Percentiles rank a stretch among this genome's conserved stretches.
These are phyloP conservation scores for Aechmea fasciata DNA, from an alignment of 176 grass and related monocot species.

Conservation along the genomic window DNA sequence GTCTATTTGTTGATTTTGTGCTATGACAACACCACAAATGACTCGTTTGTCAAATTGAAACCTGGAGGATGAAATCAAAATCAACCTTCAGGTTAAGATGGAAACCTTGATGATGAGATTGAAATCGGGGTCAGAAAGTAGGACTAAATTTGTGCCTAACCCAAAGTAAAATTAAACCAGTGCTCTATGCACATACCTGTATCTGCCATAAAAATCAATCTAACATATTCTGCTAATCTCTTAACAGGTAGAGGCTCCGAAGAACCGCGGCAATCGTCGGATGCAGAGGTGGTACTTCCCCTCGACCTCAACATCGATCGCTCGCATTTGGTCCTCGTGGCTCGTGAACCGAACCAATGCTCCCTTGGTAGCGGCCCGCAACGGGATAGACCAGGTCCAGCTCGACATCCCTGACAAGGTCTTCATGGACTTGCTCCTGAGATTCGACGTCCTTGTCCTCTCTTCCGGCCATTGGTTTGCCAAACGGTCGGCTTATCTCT, in stretches of 20 bases:
- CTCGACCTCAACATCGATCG: constrained; percentile 63
- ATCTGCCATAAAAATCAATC: too few relatives aligned
- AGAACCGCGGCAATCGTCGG: constrained; percentile 56
- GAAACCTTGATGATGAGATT: neutral
- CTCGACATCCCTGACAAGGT: constrained; percentile 72
- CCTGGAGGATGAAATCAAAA: too few relatives aligned
- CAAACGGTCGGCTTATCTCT: constrained; percentile 61
- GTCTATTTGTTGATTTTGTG: too few relatives aligned
- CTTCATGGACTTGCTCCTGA: constrained; percentile 70
- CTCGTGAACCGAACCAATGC: constrained; percentile 56
- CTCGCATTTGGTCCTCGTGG: constrained; percentile 91
- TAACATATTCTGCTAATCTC: neutral
- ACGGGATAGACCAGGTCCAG: constrained; percentile 65
- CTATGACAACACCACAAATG: too few relatives aligned
- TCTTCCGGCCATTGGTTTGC: constrained; percentile 96
- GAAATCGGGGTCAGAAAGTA: neutral
- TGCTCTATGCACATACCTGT: too few relatives aligned
- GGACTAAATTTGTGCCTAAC: too few relatives aligned
- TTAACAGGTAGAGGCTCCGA: constrained; percentile 61
- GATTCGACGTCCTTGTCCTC: constrained; percentile 83
- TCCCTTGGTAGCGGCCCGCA: constrained; percentile 46
- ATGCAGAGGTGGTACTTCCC: constrained; percentile 73
- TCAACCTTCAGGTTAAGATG: too few relatives aligned
- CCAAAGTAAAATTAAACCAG: too few relatives aligned
- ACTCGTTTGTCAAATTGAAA: too few relatives aligned